These are phyloP conservation scores for Maudiozyma saulgeensis DNA, from an alignment of 805 yeast species.

Conservation along the genomic window DNA sequence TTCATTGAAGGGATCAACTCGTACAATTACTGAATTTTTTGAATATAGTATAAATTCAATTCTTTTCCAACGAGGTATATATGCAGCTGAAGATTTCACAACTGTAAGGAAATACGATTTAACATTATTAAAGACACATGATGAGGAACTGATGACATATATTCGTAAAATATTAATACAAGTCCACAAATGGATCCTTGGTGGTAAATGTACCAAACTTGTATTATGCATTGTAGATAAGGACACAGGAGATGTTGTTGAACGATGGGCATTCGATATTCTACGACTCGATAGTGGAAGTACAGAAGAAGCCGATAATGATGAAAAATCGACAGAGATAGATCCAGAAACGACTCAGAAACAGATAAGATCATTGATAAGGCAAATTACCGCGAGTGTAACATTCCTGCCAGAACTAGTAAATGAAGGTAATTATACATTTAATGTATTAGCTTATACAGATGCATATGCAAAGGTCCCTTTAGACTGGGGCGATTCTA, in stretches of 20 bases:
- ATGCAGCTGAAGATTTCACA: slow-evolving; percentile 78
- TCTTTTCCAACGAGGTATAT: slow-evolving; percentile 80
- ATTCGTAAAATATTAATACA: slow-evolving; percentile 59
- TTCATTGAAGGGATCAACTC: slow-evolving; percentile 67
- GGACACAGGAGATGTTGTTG: slow-evolving; percentile 58
- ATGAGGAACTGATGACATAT: slow-evolving; percentile 66
- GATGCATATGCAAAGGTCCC: slow-evolving; percentile 63
- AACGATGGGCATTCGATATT: slow-evolving; percentile 79
- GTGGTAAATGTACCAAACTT: slow-evolving; percentile 56
- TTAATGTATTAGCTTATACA: slow-evolving; percentile 77
- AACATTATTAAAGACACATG: slow-evolving; percentile 59
- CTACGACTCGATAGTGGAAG: slow-evolving; percentile 19
- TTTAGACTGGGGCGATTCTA: slow-evolving; percentile 77
- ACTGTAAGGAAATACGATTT: slow-evolving; percentile 72
- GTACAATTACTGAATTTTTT: slow-evolving; percentile 73
- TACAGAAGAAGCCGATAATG: slow-evolving; percentile 3
- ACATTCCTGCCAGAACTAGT: slow-evolving; percentile 73
- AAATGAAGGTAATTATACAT: slow-evolving; percentile 51
- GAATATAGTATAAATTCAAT: slow-evolving; percentile 73
- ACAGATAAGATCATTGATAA: slow-evolving; percentile 75
- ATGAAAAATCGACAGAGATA: slow-evolving; percentile 3
- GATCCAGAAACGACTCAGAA: slow-evolving; percentile 37
- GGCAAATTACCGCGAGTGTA: slow-evolving; percentile 83
- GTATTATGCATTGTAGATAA: slow-evolving; percentile 67
- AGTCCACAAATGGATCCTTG: slow-evolving; percentile 62